Percentiles rank a stretch among this genome's conserved stretches.
Evolutionary conservation across 176 grass and related monocot genomes (phyloP).

Genomic region (Oryza meridionalis): DNA sequence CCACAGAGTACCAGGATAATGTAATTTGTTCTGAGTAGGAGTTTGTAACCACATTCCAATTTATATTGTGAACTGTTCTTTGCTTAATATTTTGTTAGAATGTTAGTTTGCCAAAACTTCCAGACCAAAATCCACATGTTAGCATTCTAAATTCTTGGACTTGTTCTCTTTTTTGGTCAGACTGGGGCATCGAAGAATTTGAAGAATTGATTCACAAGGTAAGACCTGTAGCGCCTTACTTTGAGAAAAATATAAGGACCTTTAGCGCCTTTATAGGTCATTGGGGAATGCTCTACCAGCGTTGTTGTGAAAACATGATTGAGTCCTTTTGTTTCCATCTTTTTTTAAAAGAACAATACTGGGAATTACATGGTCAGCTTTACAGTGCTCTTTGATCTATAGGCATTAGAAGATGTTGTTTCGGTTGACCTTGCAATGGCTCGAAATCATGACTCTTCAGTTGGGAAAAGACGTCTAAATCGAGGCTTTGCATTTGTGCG

Average conservation of each 20-base stretch:
- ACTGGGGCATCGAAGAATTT: constrained; percentile 77
- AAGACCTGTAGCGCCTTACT: not conserved
- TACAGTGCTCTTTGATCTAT: constrained; percentile 30
- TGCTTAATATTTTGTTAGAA: constrained; percentile 16
- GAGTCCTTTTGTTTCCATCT: not conserved
- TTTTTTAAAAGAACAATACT: constrained; percentile 1
- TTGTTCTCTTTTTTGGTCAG: constrained; percentile 47
- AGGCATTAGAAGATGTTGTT: constrained; percentile 82
- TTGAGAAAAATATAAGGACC: not conserved
- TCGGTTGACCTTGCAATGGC: constrained; percentile 75
- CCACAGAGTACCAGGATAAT: not conserved
- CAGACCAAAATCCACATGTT: not conserved
- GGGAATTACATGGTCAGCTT: constrained; percentile 1
- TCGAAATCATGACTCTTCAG: constrained; percentile 52
- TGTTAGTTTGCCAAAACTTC: constrained; percentile 26
- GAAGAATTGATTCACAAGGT: constrained; percentile 78
- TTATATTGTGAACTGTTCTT: constrained; percentile 15
- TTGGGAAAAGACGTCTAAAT: constrained; percentile 57
- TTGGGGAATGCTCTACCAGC: not conserved
- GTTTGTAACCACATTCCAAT: constrained; percentile 5
- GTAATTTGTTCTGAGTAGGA: not conserved
- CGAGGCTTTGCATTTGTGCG: constrained; percentile 83
- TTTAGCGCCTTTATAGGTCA: not conserved
- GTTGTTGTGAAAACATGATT: not conserved
- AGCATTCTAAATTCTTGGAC: constrained; percentile 31